phyloP scores from a whole-genome alignment of 2,329 filamentous ascomycete genomes.

The Malbranchea cinnamomea region DNA sequence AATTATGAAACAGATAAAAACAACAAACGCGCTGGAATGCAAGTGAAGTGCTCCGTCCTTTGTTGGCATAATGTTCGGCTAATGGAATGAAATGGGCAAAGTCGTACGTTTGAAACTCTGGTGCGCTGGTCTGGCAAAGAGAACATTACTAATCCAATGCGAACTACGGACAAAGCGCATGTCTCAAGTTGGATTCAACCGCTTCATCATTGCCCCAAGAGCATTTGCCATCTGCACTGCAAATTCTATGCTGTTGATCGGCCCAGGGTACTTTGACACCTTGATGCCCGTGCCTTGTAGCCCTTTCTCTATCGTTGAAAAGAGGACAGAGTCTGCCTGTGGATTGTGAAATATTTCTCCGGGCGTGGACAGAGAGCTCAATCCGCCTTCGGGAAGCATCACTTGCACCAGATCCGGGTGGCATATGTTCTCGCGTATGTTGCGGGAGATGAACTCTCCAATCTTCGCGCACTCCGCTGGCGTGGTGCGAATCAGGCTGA shows the following conservation, averaged over 20 bases:
- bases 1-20: no score
- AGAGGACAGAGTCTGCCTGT: slow-evolving; percentile 32
- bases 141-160: no score
- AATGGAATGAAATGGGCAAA: no score
- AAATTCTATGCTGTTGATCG: slow-evolving; percentile 20
- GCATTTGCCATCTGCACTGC: slow-evolving; percentile 14
- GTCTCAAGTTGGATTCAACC: no score
- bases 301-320: not conserved
- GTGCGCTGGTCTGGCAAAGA: no score
- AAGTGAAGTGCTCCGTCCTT: no score
- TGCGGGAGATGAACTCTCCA: slow-evolving; percentile 41
- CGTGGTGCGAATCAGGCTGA: slow-evolving; percentile 52
- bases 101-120: no score
- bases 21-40: no score
- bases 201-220: no score
- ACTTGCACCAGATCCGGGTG: slow-evolving; percentile 35
- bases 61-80: no score
- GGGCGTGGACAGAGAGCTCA: slow-evolving; percentile 46
- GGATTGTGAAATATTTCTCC: slow-evolving; percentile 39
- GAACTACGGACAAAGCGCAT: no score
- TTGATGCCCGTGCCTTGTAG: slow-evolving; percentile 1
- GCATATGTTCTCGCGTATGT: slow-evolving; percentile 31
- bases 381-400: slow-evolving; percentile 43
- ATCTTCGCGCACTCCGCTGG: slow-evolving; percentile 41
- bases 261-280: not conserved